phyloP scores from a whole-genome alignment of 345 rosid species.

The Sonneratia alba region DNA sequence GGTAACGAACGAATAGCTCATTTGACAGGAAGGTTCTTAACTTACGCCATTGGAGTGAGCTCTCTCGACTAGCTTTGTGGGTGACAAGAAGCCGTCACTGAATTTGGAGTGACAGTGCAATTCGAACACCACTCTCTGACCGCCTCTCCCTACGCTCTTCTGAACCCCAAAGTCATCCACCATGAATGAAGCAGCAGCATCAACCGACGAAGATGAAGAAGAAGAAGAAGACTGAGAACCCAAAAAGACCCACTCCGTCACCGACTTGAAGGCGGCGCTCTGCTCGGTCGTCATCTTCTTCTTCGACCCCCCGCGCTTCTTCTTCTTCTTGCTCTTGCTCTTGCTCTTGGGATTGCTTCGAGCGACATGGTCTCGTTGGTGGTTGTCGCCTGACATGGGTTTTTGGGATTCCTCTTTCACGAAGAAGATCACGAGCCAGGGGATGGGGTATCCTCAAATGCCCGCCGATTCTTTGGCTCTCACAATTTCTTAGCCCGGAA shows the following conservation, averaged over 20 bases:
- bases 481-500: not conserved
- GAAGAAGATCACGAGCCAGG: not conserved
- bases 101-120: conserved; percentile 82
- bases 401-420: not conserved
- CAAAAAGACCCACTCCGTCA: conserved; percentile 61
- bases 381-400: not conserved
- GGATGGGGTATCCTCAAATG: not conserved
- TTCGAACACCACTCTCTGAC: conserved; percentile 58
- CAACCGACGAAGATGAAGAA: conserved; percentile 18
- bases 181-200: conserved; percentile 24
- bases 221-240: conserved; percentile 20
- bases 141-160: conserved; percentile 20
- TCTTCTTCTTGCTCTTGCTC: conserved; percentile 52
- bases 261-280: conserved; percentile 45
- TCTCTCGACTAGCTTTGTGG: conserved; percentile 80
- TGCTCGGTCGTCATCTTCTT: conserved; percentile 71
- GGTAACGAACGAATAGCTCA: not conserved
- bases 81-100: conserved; percentile 91
- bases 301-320: conserved; percentile 68
- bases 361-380: not conserved
- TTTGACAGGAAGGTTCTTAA: not conserved
- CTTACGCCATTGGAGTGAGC: conserved; percentile 86
- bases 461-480: not conserved
- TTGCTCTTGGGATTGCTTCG: conserved; percentile 14
- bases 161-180: conserved; percentile 58